Conservation (phyloP, 805 yeast species). For the Nadsonia fulvescens region DNA sequence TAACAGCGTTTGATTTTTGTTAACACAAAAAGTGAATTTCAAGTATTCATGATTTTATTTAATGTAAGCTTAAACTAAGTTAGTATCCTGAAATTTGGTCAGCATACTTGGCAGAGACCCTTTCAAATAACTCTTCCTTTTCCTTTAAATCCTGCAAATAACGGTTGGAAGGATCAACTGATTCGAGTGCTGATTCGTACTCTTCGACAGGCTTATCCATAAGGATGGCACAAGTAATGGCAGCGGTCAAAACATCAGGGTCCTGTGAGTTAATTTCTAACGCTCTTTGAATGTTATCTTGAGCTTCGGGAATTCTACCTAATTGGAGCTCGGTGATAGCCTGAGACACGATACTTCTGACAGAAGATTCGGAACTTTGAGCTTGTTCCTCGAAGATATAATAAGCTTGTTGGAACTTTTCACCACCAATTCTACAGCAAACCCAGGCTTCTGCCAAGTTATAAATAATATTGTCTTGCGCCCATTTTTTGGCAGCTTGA, state of each 20-base stretch:
- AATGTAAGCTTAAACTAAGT: too few species aligned
- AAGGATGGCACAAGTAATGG: conserved; percentile 43
- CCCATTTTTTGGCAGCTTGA: conserved; percentile 26
- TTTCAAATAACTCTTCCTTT: conserved; percentile 49
- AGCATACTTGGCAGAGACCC: conserved; percentile 27
- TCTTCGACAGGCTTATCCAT: conserved; percentile 26
- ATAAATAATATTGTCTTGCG: conserved; percentile 56
- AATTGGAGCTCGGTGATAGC: conserved; percentile 63
- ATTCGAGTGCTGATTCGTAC: conserved; percentile 28
- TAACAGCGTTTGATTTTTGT: too few species aligned
- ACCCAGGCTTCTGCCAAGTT: conserved; percentile 69
- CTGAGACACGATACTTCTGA: conserved; percentile 40
- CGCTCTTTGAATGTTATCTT: conserved; percentile 30
- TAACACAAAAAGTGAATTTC: too few species aligned
- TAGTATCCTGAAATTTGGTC: too few species aligned
- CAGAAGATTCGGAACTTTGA: conserved; percentile 27
- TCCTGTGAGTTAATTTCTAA: conserved; percentile 22
- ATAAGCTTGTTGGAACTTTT: conserved; percentile 22
- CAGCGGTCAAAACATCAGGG: conserved; percentile 34
- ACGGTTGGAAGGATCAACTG: conserved; percentile 37
- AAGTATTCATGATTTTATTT: too few species aligned
- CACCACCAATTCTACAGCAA: conserved; percentile 21
- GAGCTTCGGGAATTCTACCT: conserved; percentile 68
- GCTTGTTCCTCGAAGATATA: conserved; percentile 56
- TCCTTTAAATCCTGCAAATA: conserved; percentile 39